Evolutionary conservation across 1,139 yeast genomes (phyloP), one percentile per base, ranked within the genome.

Genomic region (Meyerozyma guilliermondii): DNA sequence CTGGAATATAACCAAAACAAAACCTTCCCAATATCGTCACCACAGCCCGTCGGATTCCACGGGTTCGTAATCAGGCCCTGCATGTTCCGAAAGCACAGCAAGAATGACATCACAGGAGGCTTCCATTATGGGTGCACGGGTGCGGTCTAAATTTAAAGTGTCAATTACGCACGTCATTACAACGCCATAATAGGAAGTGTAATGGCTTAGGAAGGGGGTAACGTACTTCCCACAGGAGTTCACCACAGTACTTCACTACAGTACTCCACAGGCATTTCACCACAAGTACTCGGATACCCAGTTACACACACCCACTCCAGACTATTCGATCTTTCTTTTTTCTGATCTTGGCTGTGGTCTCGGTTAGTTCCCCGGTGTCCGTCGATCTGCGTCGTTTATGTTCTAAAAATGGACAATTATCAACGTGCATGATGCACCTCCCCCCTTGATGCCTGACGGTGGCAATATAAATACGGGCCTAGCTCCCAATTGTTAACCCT

Each of bases 11-110:
- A n/a, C n/a, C n/a, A n/a, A n/a, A n/a, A n/a, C n/a, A n/a, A n/a
- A n/a, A n/a, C n/a, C n/a, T n/a, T n/a, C n/a, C n/a, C n/a, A n/a
- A n/a, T n/a, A n/a, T n/a, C n/a, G n/a, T n/a, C 22, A 5, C 22
- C 22, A 20, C 22, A 20, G 22, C 22, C 22, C 5, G n/a, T 31
- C 35, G 35, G 22, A 18, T 16, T 4, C 6, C 24, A 33, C 20
- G 36, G 36, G 36, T 33, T 33, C 24, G n/a, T 9, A 33, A 33
- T 33, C 35, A 7, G 27, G 9, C 31, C 31, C 13, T 31, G 35
- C 35, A 31, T 31, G 8, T 7, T 9, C 27, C 27, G 8, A 16
- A 9, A 5, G 23, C n/a, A 7, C 23, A 16, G 16, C 24, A 33
- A 20, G 24, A 33, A 20, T 33, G 24, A 20, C 36, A 33, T 17